A percentile compares a stretch with the other conserved stretches of the same genome.
phyloP scores from a whole-genome alignment of 768 basidiomycete genomes.

The Tricholoma terreum region DNA sequence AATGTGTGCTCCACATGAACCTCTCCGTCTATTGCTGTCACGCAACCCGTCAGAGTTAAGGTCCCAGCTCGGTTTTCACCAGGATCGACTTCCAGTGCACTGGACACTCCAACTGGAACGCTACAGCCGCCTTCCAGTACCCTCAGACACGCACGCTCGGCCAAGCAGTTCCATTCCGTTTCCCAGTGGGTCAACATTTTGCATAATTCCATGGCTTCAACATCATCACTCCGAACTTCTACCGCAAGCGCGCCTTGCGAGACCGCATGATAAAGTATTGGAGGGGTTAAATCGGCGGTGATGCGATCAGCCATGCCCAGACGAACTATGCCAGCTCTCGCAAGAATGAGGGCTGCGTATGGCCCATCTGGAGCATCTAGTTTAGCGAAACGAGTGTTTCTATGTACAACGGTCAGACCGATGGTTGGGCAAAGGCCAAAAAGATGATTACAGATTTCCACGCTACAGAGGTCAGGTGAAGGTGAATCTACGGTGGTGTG shows the following conservation, averaged over 20 bases:
- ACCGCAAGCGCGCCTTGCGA: constrained; percentile 91
- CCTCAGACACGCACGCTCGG: constrained; percentile 86
- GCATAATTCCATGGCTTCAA: constrained; percentile 59
- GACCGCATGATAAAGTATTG: constrained; percentile 82
- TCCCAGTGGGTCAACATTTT: constrained; percentile 67
- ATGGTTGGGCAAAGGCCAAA: constrained; percentile 4
- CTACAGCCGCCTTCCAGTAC: constrained; percentile 96
- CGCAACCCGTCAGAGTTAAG: constrained; percentile 73
- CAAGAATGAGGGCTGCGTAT: constrained; percentile 88
- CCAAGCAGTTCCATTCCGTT: constrained; percentile 73
- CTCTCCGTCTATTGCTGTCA: constrained; percentile 78
- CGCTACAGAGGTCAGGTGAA: constrained; percentile 42
- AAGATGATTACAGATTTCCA: constrained; percentile 73
- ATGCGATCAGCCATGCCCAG: constrained; percentile 72
- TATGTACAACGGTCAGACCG: constrained; percentile 24
- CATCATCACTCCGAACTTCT: constrained; percentile 74
- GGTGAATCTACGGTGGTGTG: not conserved
- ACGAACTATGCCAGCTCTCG: constrained; percentile 88
- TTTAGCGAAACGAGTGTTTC: constrained; percentile 89
- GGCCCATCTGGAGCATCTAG: constrained; percentile 79
- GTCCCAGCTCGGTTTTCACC: constrained; percentile 25
- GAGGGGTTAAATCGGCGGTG: constrained; percentile 69
- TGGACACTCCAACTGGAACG: constrained; percentile 87
- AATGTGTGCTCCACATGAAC: constrained; percentile 68
- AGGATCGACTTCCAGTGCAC: constrained; percentile 38